Conservation (phyloP, 1,284 basidiomycete genomes). For the Mycosarcoma mackinlayi region DNA sequence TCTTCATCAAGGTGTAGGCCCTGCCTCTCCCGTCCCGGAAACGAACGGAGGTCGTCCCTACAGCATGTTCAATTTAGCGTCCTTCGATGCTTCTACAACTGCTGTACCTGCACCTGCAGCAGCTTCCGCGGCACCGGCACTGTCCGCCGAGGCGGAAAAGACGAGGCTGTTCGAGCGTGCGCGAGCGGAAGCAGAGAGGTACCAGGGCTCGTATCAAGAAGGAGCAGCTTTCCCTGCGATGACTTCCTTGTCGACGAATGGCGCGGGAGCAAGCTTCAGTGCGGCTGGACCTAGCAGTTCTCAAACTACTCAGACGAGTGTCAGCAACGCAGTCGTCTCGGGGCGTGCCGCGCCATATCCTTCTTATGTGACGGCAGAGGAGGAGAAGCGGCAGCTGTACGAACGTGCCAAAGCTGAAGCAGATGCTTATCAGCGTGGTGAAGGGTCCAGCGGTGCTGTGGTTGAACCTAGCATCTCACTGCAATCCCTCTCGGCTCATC, state of each 20-base stretch:
- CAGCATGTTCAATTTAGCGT: slow-evolving; percentile 35
- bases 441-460: slow-evolving; percentile 3
- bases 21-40: slow-evolving; percentile 6
- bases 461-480: slow-evolving; percentile 1
- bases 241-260: not conserved
- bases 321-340: slow-evolving; percentile 23
- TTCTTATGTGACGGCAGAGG: slow-evolving; percentile 52
- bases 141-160: slow-evolving; percentile 57
- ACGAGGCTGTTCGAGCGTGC: slow-evolving; percentile 57
- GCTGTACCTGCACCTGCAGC: not conserved
- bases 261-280: not conserved
- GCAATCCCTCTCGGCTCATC: slow-evolving; percentile 4
- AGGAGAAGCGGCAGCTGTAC: slow-evolving; percentile 58
- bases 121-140: slow-evolving; percentile 1
- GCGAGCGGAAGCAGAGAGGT: slow-evolving; percentile 53
- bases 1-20: slow-evolving; percentile 15
- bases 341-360: slow-evolving; percentile 41
- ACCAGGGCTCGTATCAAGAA: slow-evolving; percentile 44
- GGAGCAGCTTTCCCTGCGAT: slow-evolving; percentile 41
- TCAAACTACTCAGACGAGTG: not conserved
- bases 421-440: slow-evolving; percentile 41
- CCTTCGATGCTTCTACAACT: slow-evolving; percentile 10
- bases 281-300: not conserved
- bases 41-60: slow-evolving; percentile 27
- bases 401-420: slow-evolving; percentile 55